Base-by-base conservation (phyloP, 768 basidiomycete genomes). In the Xanthoconium stramineum region DNA sequence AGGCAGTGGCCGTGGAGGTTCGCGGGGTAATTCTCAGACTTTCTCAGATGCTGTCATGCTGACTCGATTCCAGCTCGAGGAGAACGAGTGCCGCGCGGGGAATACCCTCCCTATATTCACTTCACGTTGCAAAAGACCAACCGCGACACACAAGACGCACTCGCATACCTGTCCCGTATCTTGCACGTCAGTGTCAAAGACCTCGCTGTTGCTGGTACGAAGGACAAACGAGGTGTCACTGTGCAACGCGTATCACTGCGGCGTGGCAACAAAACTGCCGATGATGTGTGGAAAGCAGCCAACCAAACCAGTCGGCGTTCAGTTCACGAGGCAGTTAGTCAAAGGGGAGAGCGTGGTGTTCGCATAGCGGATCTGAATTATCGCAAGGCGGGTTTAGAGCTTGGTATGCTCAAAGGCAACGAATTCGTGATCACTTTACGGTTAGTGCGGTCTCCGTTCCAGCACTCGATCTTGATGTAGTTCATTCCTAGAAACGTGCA, bases 121-220 rank as follows among this genome's bases (percentile, higher is more conserved):
- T 97, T 98, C 71, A 97, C 92, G 1, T 75, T 99, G 35, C 94
- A 96, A 68, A 99, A 99, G 74, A 91, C 94, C 20, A 99, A 99
- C 68, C 86, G 97, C 43, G 97, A 99, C 67, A 97, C 94, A 4
- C 94, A 97, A 67, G 97, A 98, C 66, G 93, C 92, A 2, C 82
- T 99, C 20, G 79, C 83, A 2, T 79, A 95, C 63, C 74, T 99
- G 33, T 78, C 91, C 17, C 85, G 94, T 14, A 78, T 81, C 32
- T 76, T 98, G n/a, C 86, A 88, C 58, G 84, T 86, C 56, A 83
- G 77, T 24, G 70, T 84, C 48, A 94, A 89, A 72, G 92, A 96
- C 65, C 77, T 99, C 9, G 84, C 86, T 24, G 89, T 94, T 28
- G 92, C 94, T 5, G 97, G 97, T 0, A 99, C 97, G 9, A 99